Conservation (phyloP, 2,329 filamentous ascomycete genomes). For the Alternaria brassicae region DNA sequence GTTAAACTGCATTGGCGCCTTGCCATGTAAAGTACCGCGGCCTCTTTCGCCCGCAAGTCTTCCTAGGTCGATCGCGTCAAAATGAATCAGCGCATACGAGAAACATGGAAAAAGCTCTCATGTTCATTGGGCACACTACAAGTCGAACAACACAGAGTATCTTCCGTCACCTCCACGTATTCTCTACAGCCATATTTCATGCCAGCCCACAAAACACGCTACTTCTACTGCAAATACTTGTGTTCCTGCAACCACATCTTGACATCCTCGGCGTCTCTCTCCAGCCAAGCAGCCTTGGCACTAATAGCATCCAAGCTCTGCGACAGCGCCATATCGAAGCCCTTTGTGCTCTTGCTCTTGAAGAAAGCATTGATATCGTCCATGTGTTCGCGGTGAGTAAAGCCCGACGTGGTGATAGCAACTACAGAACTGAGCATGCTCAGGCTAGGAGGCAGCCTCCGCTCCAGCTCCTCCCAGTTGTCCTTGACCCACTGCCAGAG, state of each 20-base stretch:
- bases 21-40: no score
- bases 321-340: constrained; percentile 87
- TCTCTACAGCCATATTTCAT: neutral
- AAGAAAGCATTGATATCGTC: constrained; percentile 83
- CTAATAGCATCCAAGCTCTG: constrained; percentile 85
- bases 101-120: neutral
- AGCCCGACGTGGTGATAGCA: constrained; percentile 79
- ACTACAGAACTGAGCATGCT: constrained; percentile 87
- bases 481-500: constrained; percentile 83
- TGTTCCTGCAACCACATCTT: constrained; percentile 72
- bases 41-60: no score
- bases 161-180: neutral
- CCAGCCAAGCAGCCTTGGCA: constrained; percentile 83
- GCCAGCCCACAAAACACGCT: neutral
- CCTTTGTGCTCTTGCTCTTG: constrained; percentile 78
- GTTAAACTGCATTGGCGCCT: neutral
- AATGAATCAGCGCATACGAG: no score
- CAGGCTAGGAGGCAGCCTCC: constrained; percentile 83
- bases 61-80: no score
- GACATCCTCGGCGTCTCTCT: constrained; percentile 80
- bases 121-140: neutral
- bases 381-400: constrained; percentile 78
- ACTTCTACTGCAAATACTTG: constrained; percentile 59
- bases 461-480: constrained; percentile 85
- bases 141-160: neutral